These are phyloP conservation scores for Pythium brachiatum DNA, from an alignment of 352 stramenopile species.

Conservation along the genomic window DNA sequence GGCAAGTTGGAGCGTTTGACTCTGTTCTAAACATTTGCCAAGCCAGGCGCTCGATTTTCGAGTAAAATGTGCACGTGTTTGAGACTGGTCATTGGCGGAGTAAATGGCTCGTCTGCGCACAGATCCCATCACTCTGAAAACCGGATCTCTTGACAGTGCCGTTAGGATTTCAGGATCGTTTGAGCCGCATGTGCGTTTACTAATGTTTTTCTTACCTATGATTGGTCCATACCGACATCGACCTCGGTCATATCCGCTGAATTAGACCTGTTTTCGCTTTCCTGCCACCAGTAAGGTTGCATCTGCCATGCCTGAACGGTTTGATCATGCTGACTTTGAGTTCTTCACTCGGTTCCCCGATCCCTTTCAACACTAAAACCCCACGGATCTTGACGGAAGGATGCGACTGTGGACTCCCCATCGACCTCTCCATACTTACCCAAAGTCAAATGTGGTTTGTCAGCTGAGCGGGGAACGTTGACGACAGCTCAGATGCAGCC, in stretches of 20 bases:
- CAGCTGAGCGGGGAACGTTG: neutral
- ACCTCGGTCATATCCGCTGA: no score
- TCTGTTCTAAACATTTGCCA: neutral
- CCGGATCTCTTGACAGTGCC: neutral
- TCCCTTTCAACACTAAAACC: neutral
- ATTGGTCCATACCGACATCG: no score
- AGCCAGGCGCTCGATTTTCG: neutral
- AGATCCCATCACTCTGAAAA: neutral
- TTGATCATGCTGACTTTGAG: neutral
- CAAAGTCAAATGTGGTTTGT: no score
- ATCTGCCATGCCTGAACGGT: no score
- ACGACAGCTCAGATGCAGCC: neutral
- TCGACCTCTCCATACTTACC: no score
- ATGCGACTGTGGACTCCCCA: no score
- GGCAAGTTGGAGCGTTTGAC: no score
- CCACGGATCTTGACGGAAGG: neutral
- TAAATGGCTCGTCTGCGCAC: neutral
- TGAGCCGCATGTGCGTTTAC: neutral
- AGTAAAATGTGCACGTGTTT: neutral
- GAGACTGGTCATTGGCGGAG: neutral
- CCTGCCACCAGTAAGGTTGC: no score
- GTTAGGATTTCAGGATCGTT: neutral
- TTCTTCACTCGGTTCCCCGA: neutral
- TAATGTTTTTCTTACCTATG: no score
- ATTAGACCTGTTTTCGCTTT: no score